Conservation (phyloP, 805 yeast genomes). For the Yarrowia sp. region DNA sequence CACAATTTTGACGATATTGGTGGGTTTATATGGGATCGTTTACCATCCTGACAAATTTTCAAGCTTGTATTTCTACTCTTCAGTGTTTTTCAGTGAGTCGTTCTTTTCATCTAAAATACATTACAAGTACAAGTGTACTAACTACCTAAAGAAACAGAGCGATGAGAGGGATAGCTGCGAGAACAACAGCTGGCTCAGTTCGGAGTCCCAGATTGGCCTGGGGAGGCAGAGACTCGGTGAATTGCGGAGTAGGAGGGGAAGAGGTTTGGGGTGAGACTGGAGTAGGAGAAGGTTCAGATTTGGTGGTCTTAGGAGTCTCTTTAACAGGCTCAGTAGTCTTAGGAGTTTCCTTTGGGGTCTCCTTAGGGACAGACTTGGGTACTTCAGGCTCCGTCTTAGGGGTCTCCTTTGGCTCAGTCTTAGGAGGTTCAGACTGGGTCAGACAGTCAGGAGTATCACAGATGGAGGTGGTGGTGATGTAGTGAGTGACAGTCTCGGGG, state of each 20-base stretch:
- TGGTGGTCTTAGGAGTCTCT: background rate
- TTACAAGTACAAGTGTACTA: too few relatives aligned
- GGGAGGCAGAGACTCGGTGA: background rate
- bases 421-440: background rate
- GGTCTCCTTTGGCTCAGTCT: background rate
- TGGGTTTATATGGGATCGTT: too few relatives aligned
- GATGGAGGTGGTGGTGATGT: background rate
- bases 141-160: background rate
- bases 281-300: background rate
- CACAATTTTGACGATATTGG: too few relatives aligned
- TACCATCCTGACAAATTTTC: too few relatives aligned
- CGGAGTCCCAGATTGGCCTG: background rate
- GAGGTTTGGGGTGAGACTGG: background rate
- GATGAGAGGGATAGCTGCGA: constrained; percentile 1
- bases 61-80: too few relatives aligned
- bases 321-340: background rate
- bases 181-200: background rate
- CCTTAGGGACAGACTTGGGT: background rate
- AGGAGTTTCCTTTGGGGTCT: background rate
- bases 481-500: background rate
- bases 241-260: background rate
- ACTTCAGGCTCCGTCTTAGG: background rate
- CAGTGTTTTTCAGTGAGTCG: too few relatives aligned
- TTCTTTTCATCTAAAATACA: background rate
- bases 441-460: background rate